These are phyloP conservation scores for Colletotrichum brevisporum DNA, from an alignment of 2,329 filamentous ascomycete species.

Conservation along the genomic window DNA sequence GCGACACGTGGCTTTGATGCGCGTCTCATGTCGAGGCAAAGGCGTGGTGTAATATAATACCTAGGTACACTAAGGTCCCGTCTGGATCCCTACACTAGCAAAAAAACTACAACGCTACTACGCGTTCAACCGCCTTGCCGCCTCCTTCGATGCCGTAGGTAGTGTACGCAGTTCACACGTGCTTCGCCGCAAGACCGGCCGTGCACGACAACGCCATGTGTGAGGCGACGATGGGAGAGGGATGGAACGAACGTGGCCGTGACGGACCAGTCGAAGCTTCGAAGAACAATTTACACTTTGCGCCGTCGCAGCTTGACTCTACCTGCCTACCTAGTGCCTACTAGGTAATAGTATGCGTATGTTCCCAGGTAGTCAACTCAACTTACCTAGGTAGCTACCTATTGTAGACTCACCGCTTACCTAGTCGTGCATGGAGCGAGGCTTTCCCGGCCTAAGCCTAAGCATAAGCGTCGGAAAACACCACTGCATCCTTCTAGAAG, in stretches of 20 bases:
- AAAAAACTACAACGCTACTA: neutral
- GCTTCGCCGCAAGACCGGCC: neutral
- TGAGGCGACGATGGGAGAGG: constrained; percentile 13
- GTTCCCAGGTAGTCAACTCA: too few relatives aligned
- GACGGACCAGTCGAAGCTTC: constrained; percentile 27
- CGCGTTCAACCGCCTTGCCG: neutral
- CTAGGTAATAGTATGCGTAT: too few relatives aligned
- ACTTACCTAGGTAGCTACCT: too few relatives aligned
- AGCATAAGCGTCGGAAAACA: too few relatives aligned
- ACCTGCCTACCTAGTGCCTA: neutral
- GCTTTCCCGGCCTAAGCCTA: too few relatives aligned
- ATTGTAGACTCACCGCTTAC: too few relatives aligned
- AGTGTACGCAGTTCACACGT: neutral
- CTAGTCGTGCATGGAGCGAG: too few relatives aligned
- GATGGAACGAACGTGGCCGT: constrained; percentile 13
- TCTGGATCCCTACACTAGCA: constrained; percentile 25
- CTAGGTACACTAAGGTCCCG: neutral
- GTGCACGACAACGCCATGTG: neutral
- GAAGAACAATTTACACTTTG: constrained; percentile 36
- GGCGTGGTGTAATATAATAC: neutral
- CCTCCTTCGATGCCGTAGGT: too few relatives aligned
- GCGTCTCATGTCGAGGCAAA: constrained; percentile 34
- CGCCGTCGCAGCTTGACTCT: constrained; percentile 11
- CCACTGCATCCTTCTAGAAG: too few relatives aligned
- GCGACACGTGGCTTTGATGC: constrained; percentile 35